These are phyloP conservation scores for Tubosaeta brunneosetosa DNA, from an alignment of 768 basidiomycete species.

Conservation along the genomic window DNA sequence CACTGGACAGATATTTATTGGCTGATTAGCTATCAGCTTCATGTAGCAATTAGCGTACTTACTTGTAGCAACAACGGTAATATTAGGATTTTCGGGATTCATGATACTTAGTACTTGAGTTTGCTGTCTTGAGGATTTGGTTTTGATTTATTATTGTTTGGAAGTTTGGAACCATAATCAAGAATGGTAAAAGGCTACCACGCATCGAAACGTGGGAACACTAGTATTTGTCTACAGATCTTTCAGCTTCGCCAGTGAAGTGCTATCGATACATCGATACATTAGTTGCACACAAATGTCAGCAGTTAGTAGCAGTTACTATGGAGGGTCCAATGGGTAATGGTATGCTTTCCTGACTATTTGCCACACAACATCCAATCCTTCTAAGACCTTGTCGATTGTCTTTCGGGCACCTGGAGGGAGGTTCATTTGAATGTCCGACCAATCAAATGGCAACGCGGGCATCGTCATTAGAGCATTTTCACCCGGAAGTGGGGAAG, in stretches of 20 bases:
- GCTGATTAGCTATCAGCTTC: background rate
- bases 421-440: conserved; percentile 23
- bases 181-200: background rate
- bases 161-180: background rate
- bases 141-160: background rate
- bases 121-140: background rate
- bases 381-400: conserved; percentile 24
- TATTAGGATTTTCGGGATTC: background rate
- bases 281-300: conserved; percentile 1
- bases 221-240: background rate
- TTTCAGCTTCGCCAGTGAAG: background rate
- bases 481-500: conserved; percentile 9
- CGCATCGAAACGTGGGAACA: too few species aligned
- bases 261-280: conserved; percentile 9
- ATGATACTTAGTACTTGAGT: background rate
- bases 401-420: conserved; percentile 19
- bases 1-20: conserved; percentile 23
- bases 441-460: conserved; percentile 27
- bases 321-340: conserved; percentile 33
- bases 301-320: conserved; percentile 8
- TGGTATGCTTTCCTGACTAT: conserved; percentile 29
- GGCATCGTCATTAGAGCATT: conserved; percentile 19
- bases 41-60: conserved; percentile 17
- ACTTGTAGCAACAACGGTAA: conserved; percentile 18
- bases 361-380: conserved; percentile 28